Evolutionary conservation across 345 rosid genomes (phyloP), one percentile per base, ranked within the genome.

Genomic region (Gossypium longicalyx): DNA sequence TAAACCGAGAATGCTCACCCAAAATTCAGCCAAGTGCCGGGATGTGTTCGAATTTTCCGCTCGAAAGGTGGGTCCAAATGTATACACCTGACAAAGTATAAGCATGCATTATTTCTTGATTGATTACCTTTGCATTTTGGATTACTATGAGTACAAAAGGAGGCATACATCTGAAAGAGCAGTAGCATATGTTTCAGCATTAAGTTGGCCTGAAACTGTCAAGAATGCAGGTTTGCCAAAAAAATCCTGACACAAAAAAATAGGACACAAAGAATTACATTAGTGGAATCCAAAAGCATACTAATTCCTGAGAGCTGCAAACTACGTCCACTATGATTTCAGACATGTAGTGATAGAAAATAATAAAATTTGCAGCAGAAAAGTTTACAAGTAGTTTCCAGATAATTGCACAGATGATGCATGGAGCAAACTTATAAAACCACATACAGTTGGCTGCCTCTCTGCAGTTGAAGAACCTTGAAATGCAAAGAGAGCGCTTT

Each of bases 21-120:
- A 95, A 82, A 91, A 95, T 81, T 95, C 99, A 75, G 99, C 99
- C 52, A 95, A 84, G 80, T 95, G 99, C 79, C 98, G 85, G 7
- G 98, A 85, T 67, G 99, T 95, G 82, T 93, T 91, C 17, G 98
- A 95, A 81, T 93, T 95, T 83, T 93, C 99, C 65, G 98, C 99
- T 61, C 99, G 88, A 85, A 95, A 95, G 43, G 99, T 93, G 66
- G 99, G 99, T 71, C 99, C 99, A 86, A 95, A 95, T 43, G 98
- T 93, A 80, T 95, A 95, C 25, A 95, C 87, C 98, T 93, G 85
- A 73, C 54, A 84, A 60, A 65, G 60, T 54, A 76, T 22, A 38
- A 67, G 72, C 47, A 73, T 9, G 48, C 51, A 13, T 61, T 73
- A 49, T 58, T 57, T 68, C 67, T 70, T 17, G 16, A 34, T 49